Base-by-base conservation (phyloP, 805 yeast species). In the Scheffersomyces ergatensis region DNA sequence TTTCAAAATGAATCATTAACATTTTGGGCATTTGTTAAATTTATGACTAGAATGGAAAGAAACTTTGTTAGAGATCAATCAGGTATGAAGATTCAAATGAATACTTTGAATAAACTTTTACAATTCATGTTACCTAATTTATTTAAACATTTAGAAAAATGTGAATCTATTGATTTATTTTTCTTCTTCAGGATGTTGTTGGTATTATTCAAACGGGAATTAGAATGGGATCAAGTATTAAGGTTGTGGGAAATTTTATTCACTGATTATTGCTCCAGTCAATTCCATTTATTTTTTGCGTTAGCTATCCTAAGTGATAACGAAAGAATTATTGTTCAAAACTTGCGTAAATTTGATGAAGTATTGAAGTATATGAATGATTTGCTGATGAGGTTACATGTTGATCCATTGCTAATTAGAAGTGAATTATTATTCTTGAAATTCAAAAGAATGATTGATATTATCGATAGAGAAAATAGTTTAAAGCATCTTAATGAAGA, bases 201-300 rank as follows among this genome's bases (percentile, higher is more conserved):
- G 30, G 97, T 93, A 2, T 90, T 97, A 96, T 93, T 78, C 59
- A 93, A 93, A 60, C 78, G 99, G 37, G 99, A 93, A 55, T 83
- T 93, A 47, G 76, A 74, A 20, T 86, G 92, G 77, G 78, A 77
- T 36, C 87, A 87, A 40, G 85, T 88, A 1, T 65, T 85, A 55
- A 69, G 77, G 21, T 70, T 92, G n/a, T 92, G 98, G 98, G 99
- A 92, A 56, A 81, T 85, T 3, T 68, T 93, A 35, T 88, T 93
- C 82, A 92, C 98, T 0, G 92, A 92, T 63, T 84, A 67, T 53
- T 82, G 87, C 54, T 78, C 92, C 0, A 82, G 93, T 5, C 97
- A 93, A 60, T 90, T 84, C 59, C 95, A 89, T 51, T 63, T 93
- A 27, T 89, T 93, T 55, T 75, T 93, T 52, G 92, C 95, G 15